A percentile compares a stretch with the other conserved stretches of the same genome.
Conservation (phyloP, 345 rosid genomes). For the Eucalyptus lansdowneana region DNA sequence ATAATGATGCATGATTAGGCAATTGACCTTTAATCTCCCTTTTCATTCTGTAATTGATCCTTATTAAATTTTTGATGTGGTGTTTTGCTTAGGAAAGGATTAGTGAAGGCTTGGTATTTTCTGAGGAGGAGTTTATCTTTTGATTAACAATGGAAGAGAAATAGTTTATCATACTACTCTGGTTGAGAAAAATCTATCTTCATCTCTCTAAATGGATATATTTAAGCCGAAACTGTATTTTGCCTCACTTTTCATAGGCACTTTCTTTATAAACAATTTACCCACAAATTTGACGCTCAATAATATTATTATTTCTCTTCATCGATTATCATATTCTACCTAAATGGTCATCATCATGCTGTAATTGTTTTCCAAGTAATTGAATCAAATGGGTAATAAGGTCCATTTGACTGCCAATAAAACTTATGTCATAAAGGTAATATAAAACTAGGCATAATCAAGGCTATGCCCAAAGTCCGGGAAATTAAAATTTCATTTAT, state of each 20-base stretch:
- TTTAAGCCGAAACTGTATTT: background rate
- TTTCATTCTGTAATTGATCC: background rate
- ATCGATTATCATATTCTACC: background rate
- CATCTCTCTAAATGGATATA: background rate
- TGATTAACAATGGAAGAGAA: background rate
- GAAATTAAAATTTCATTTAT: background rate
- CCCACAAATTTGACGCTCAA: background rate
- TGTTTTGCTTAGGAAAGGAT: background rate
- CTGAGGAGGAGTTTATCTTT: background rate
- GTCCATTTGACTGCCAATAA: background rate
- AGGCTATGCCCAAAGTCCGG: fast-evolving
- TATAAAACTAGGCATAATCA: background rate
- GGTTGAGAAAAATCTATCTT: background rate
- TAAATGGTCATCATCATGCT: background rate
- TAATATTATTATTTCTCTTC: background rate
- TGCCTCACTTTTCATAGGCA: background rate
- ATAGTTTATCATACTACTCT: background rate
- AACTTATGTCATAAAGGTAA: background rate
- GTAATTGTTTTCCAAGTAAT: background rate
- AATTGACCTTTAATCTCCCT: background rate
- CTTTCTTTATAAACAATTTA: background rate
- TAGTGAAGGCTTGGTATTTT: background rate
- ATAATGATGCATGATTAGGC: background rate
- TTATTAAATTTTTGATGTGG: background rate
- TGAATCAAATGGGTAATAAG: background rate